Conservation (phyloP, 139 green algal genomes). For the Chlorella sp. region DNA sequence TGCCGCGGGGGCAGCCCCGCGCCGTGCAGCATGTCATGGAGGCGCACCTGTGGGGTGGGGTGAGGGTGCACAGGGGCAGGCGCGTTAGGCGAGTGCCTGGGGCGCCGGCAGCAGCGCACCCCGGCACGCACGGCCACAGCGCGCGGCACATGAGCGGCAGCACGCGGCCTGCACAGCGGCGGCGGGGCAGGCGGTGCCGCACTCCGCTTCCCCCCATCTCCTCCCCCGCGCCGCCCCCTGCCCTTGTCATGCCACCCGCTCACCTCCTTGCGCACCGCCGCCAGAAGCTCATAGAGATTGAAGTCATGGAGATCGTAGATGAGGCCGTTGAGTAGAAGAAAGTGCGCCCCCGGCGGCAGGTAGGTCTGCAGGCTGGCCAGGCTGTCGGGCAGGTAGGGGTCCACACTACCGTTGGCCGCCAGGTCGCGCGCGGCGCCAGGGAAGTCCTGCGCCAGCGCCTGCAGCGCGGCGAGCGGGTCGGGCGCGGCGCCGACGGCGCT, state of each 20-base stretch:
- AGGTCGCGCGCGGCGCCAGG: conserved; percentile 66
- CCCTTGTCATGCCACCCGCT: no score
- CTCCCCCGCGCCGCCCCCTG: not conserved
- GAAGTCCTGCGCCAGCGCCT: conserved; percentile 89
- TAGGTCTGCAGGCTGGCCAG: conserved; percentile 8
- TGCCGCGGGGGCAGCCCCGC: conserved; percentile 41
- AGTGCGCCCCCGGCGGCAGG: conserved; percentile 52
- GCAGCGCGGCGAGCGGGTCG: conserved; percentile 78
- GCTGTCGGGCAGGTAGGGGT: not conserved
- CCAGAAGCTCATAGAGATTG: conserved; percentile 65
- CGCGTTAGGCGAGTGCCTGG: no score
- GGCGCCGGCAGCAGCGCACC: no score
- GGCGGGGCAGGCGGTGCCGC: no score
- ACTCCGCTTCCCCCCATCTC: no score
- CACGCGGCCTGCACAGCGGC: no score
- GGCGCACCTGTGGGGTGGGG: conserved; percentile 40
- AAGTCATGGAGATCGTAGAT: conserved; percentile 60
- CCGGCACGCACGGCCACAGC: no score
- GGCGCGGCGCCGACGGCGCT: not conserved
- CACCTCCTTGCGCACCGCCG: conserved; percentile 51
- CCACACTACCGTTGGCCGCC: not conserved
- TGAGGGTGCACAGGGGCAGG: not conserved
- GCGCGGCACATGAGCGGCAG: no score
- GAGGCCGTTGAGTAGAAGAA: conserved; percentile 83
- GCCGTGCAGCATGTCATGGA: conserved; percentile 49